Conservation (phyloP, 2,329 filamentous ascomycete species). For the Pleomassaria siparia region DNA sequence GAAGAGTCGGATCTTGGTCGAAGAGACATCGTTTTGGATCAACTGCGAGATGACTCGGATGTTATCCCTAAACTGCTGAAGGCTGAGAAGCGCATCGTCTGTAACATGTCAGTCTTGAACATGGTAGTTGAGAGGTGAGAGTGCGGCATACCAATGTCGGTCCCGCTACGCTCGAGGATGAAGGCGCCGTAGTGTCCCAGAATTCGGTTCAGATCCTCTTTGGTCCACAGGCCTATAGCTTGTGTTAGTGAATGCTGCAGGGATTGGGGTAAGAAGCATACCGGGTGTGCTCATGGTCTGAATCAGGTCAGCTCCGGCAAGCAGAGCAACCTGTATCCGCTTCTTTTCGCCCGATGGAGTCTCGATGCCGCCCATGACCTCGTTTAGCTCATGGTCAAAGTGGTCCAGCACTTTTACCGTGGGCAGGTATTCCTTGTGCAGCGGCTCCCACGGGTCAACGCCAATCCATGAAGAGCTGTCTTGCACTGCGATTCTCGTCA, state of each 20-base stretch:
- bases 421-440: conserved; percentile 80
- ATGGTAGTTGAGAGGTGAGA: too few relatives aligned
- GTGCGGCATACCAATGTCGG: conserved; percentile 62
- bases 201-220: conserved; percentile 84
- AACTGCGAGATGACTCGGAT: conserved; percentile 87
- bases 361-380: conserved; percentile 71
- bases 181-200: conserved; percentile 80
- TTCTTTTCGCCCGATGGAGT: conserved; percentile 66
- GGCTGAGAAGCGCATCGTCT: conserved; percentile 79
- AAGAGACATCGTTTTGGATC: conserved; percentile 83
- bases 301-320: conserved; percentile 67
- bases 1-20: conserved; percentile 79
- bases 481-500: conserved; percentile 82
- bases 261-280: conserved; percentile 1
- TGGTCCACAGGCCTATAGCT: conserved; percentile 67
- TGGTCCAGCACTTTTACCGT: conserved; percentile 90
- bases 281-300: conserved; percentile 55
- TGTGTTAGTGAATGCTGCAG: conserved; percentile 25
- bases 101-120: conserved; percentile 4
- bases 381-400: conserved; percentile 87
- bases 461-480: conserved; percentile 55
- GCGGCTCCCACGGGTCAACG: conserved; percentile 65
- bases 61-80: conserved; percentile 82
- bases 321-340: conserved; percentile 72
- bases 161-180: conserved; percentile 84